Base-by-base conservation (phyloP, 371 early-diverging fungal genomes). In the Synchytrium microbalum region DNA sequence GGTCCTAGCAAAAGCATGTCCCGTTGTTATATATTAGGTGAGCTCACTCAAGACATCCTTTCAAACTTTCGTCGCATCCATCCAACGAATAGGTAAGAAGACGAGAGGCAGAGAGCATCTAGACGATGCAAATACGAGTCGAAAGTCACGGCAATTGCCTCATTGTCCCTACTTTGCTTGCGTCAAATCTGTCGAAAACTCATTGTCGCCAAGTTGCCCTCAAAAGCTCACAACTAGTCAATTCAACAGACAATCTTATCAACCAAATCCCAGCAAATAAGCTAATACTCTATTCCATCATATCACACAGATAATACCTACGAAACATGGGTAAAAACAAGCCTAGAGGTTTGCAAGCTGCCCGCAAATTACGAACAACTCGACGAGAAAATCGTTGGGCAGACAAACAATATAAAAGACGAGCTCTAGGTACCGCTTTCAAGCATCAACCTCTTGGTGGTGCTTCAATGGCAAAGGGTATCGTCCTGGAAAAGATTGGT, bases 401-500 rank as follows among this genome's bases (percentile, higher is more conserved):
- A 55, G 99, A 99, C 80, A 92, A 93, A 84, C 86, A 88, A 71
- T 99, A 96, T 90, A 96, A 98, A 88, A 93, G 92, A 87, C 86
- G 96, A 72, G 92, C 94, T 63, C 84, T 98, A 63, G 98, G 99
- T 72, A 99, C 99, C 72, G 95, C 93, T 64, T 96, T 82, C 91
- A 92, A 92, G 80, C 92, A 88, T 74, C 91, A 91, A 70, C 96
- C 98, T 54, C 95, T 99, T 83, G 97, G 93, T 82, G 97, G 95
- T 65, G 90, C 98, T 63, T 99, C 99, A 66, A 98, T 98, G 86
- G 99, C 99, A 78, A 98, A 97, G 90, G 99, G 99, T 67, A 99
- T 99, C 76, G 99, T 99, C 64, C 85, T 99, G 61, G 99, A 99
- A 87, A 99, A 99, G 89, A 96, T 98, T 83, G 99, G 99, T 90